phyloP scores from a whole-genome alignment of 257 asterid genomes.

The Craterostigma plantagineum region DNA sequence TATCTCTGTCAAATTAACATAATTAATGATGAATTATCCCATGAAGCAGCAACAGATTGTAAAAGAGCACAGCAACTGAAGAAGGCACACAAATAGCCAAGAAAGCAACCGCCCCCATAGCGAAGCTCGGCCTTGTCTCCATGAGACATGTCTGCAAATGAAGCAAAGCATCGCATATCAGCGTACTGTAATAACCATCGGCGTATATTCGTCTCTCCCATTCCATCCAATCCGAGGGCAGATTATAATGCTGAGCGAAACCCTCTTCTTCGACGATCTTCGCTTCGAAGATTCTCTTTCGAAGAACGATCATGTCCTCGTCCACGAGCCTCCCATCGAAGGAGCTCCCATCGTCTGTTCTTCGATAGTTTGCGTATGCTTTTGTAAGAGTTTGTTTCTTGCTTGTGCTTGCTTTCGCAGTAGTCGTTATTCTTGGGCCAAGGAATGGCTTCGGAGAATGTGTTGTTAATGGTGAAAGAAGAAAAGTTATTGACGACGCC shows the following conservation, averaged over 20 bases:
- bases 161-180: conserved; percentile 20
- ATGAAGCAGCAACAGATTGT: background rate
- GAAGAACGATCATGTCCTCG: conserved; percentile 16
- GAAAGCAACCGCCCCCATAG: conserved; percentile 14
- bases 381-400: too few relatives aligned
- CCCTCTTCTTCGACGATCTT: conserved; percentile 9
- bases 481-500: too few relatives aligned
- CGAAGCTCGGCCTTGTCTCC: conserved; percentile 24
- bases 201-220: conserved; percentile 12
- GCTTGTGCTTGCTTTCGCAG: too few relatives aligned
- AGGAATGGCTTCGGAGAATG: too few relatives aligned
- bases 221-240: conserved; percentile 8
- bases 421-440: too few relatives aligned
- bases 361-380: too few relatives aligned
- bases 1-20: background rate
- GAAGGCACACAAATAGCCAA: conserved; percentile 14
- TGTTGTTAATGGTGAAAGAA: too few relatives aligned
- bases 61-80: conserved; percentile 7
- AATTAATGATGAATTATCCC: background rate
- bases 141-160: conserved; percentile 20
- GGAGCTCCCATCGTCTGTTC: background rate
- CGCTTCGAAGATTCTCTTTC: conserved; percentile 16
- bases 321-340: conserved; percentile 10
- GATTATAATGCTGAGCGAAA: background rate
- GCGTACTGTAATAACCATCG: conserved; percentile 10